Evolutionary conservation across 805 yeast genomes (phyloP), one percentile per base, ranked within the genome.

Genomic region (Cyberlindnera amylophila): DNA sequence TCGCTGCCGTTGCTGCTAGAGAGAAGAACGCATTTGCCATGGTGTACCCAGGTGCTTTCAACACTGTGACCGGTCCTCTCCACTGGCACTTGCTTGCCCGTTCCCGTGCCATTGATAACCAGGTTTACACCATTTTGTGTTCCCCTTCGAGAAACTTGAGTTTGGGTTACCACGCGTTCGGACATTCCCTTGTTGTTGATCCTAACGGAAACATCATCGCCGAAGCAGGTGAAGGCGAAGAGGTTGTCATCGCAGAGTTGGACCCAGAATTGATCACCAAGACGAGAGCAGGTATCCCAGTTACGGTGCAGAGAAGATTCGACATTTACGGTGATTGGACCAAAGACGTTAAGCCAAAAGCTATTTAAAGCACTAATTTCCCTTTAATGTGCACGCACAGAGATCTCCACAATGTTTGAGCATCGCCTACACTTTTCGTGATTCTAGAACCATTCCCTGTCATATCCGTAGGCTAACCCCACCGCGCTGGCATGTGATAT

Each of bases 1-100:
- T 85, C 42, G 89, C 93, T 0, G 72, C 75, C 55, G 69, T 79
- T 23, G 86, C 88, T n/a, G 75, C 86, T 1, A 72, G 93, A 53
- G 63, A 75, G 50, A 45, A 44, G 37, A 79, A 80, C 49, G 75
- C 90, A 0, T 84, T 83, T 61, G 86, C 86, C 17, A 81, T 85
- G 89, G 70, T 82, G 41, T 86, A 84, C 51, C 95, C 95, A 1
- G 88, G 90, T 45, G 95, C 95, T 0, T 86, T 86, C 67, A 86
- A 86, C 67, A 85, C 91, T 8, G 82, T 85, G 19, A 86, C 95
- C 0, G 95, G 95, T 0, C 95, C 95, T 1, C 66, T 82, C 62
- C 91, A 81, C 59, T 85, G 95, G 95, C 84, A 81, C 53, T 68
- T 83, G 44, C 70, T 85, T 46, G 91, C 88, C 1, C 72, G 81